Evolutionary conservation across 2,329 filamentous ascomycete genomes (phyloP).

Genomic region (Beauveria sp.): DNA sequence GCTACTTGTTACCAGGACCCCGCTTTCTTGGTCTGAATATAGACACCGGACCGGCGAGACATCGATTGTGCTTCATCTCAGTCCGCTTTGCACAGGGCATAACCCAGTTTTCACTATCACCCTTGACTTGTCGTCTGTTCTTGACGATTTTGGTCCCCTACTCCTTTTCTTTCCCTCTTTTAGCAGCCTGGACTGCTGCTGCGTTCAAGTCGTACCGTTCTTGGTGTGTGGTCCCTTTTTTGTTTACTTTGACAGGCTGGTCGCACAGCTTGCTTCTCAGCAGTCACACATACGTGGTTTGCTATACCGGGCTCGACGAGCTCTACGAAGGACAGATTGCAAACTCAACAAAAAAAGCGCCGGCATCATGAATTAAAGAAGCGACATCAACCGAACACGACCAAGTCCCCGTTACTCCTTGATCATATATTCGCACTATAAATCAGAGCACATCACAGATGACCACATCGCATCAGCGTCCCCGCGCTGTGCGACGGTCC

Average conservation of each 20-base stretch:
- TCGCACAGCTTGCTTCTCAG: background rate
- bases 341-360: background rate
- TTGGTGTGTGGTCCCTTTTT: background rate
- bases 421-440: background rate
- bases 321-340: background rate
- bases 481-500: background rate
- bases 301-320: background rate
- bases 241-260: background rate
- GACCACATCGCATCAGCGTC: background rate
- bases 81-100: background rate
- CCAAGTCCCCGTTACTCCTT: background rate
- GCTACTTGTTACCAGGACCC: slow-evolving; percentile 9
- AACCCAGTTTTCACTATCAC: background rate
- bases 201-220: background rate
- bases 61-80: background rate
- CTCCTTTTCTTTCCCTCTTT: background rate
- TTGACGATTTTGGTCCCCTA: background rate
- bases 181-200: background rate
- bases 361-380: slow-evolving; percentile 2
- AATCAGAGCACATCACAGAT: background rate
- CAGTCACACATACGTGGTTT: background rate
- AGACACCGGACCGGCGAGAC: slow-evolving; percentile 2
- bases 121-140: background rate
- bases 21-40: slow-evolving; percentile 5
- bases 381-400: background rate